Evolutionary conservation across 495 filamentous ascomycete species (phyloP), one percentile per base, ranked within the genome.

Genomic region (Talaromyces liani): DNA sequence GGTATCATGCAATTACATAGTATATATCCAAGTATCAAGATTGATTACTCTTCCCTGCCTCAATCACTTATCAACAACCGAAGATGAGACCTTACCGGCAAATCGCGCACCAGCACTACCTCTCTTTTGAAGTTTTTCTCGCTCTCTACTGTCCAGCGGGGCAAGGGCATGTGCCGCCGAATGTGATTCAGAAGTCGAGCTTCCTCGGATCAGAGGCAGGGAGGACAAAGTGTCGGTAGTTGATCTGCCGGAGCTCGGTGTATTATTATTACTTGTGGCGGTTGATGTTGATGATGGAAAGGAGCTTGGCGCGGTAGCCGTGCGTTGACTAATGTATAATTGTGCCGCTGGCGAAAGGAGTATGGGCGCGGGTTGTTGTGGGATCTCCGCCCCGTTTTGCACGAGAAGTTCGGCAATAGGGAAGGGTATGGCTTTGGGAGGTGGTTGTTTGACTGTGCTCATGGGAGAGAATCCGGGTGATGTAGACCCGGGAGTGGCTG

Each of bases 351-450:
- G 73, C 36, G 87, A 89, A 4, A 98, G 83, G 12, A 89, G 88
- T 67, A 93, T 90, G 4, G 89, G 87, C 6, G 90, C 89, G 54
- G 87, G 80, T 6, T 83, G 73, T 1, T 80, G 71, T 0, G 94
- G 92, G 18, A 97, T 89, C 54, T 95, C 91, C 7, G 92, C 92
- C 33, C 94, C 94, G 71, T 98, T 98, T 68, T 97, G 94, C 20
- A 98, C 81, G 10, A 98, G 82, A 57, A 98, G 82, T 75, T 98
- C 94, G 29, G 94, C 95, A 25, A 97, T 78, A 0, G 95, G 88
- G 74, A 97, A 98, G 3, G 86, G 72, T 39, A 80, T 83, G 16
- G 73, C 71, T 61, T 76, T 79, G 20, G 72, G 63, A 45, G 73
- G 68, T 60, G 63, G 55, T 22, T 68, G 71, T 67, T 64, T 70